phyloP scores from a whole-genome alignment of 129 eudicot species.

The Pulicaria dysenterica region DNA sequence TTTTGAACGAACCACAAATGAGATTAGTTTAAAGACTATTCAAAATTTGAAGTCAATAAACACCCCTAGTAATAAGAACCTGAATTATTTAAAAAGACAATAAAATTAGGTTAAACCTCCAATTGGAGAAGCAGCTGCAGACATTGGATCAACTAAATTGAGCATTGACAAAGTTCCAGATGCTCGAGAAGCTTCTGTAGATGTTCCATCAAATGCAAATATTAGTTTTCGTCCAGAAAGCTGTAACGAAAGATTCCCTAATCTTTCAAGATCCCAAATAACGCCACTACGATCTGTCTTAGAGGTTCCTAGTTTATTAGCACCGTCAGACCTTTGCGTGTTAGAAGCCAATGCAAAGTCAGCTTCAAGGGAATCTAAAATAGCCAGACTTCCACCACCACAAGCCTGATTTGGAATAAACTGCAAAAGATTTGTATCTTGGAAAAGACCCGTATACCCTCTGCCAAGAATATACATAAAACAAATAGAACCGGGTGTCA shows the following conservation, averaged over 20 bases:
- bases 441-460: conserved; percentile 97
- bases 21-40: no score
- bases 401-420: conserved; percentile 96
- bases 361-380: conserved; percentile 81
- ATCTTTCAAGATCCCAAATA: conserved; percentile 92
- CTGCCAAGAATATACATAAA: conserved; percentile 95
- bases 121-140: conserved; percentile 97
- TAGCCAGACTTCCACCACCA: conserved; percentile 95
- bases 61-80: background rate
- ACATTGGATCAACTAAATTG: conserved; percentile 90
- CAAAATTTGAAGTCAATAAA: no score
- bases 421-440: conserved; percentile 81
- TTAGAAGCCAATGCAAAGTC: conserved; percentile 65
- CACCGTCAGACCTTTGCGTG: conserved; percentile 63
- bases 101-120: conserved; percentile 53
- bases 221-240: conserved; percentile 85
- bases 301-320: conserved; percentile 53
- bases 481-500: conserved; percentile 85
- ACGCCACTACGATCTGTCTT: conserved; percentile 78
- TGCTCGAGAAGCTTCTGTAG: conserved; percentile 73
- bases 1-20: no score
- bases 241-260: conserved; percentile 83
- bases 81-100: conserved; percentile 3
- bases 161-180: conserved; percentile 86
- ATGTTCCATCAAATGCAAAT: conserved; percentile 94